These are phyloP conservation scores for Mortierella antarctica DNA, from an alignment of 192 early-diverging fungal species.

Conservation along the genomic window DNA sequence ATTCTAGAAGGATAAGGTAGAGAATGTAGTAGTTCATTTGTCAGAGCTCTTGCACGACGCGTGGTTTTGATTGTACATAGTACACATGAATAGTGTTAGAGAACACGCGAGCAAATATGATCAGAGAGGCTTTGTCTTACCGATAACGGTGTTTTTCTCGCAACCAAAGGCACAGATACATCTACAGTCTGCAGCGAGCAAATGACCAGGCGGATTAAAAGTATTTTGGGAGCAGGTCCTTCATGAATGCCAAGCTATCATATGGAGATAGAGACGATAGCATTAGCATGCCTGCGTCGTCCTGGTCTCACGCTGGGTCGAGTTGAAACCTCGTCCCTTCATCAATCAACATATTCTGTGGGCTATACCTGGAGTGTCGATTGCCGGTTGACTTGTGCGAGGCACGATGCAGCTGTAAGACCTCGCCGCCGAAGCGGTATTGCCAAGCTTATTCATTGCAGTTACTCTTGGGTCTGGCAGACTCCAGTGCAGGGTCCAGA, in stretches of 20 bases:
- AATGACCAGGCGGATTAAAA: conserved; percentile 96
- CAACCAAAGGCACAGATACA: conserved; percentile 87
- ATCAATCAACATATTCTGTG: not conserved
- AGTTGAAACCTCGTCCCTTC: not conserved
- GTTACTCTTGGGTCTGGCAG: too few species aligned
- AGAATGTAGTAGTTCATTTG: not conserved
- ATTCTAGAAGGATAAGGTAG: conserved; percentile 30
- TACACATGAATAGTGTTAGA: too few species aligned
- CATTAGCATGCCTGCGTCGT: not conserved
- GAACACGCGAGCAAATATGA: too few species aligned
- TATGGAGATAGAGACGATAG: conserved; percentile 24
- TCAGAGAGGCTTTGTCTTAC: conserved; percentile 29
- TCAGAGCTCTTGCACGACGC: not conserved
- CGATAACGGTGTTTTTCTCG: conserved; percentile 80
- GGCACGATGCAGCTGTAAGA: conserved; percentile 32
- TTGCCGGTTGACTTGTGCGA: conserved; percentile 57
- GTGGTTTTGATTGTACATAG: not conserved
- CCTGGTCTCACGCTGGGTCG: not conserved
- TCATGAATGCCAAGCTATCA: conserved; percentile 72
- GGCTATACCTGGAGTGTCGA: conserved; percentile 55
- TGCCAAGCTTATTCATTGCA: too few species aligned
- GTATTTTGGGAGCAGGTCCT: conserved; percentile 89
- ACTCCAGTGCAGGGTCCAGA: too few species aligned
- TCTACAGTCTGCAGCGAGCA: conserved; percentile 83
- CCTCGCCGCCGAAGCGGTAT: conserved; percentile 52